phyloP scores from a whole-genome alignment of 345 rosid genomes.

The Salix exigua region DNA sequence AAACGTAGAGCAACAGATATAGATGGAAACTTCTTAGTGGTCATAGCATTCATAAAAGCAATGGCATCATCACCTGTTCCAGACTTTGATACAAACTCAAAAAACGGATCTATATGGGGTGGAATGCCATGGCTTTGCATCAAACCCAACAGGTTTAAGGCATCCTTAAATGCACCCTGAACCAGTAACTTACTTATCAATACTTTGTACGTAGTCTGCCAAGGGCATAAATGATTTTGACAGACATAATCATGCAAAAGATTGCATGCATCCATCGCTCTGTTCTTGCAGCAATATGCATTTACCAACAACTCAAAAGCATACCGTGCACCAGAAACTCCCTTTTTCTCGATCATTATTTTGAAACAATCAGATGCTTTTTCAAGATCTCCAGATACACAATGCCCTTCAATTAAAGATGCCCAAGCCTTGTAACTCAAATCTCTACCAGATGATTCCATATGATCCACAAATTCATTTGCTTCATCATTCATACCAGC shows the following conservation, averaged over 20 bases:
- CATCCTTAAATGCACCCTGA: slow-evolving; percentile 66
- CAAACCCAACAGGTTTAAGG: slow-evolving; percentile 51
- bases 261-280: slow-evolving; percentile 61
- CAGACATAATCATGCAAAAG: slow-evolving; percentile 40
- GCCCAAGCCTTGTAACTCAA: slow-evolving; percentile 57
- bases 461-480: slow-evolving; percentile 39
- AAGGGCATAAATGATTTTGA: slow-evolving; percentile 48
- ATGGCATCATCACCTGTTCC: slow-evolving; percentile 67
- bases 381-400: slow-evolving; percentile 63
- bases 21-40: slow-evolving; percentile 68
- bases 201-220: slow-evolving; percentile 54
- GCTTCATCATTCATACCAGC: slow-evolving; percentile 53
- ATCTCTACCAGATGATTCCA: slow-evolving; percentile 49
- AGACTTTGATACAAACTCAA: slow-evolving; percentile 55
- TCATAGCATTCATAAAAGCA: slow-evolving; percentile 57
- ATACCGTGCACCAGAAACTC: slow-evolving; percentile 36
- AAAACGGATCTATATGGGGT: slow-evolving; percentile 67
- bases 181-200: slow-evolving; percentile 58
- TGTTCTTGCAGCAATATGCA: slow-evolving; percentile 59
- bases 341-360: slow-evolving; percentile 49
- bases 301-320: slow-evolving; percentile 60
- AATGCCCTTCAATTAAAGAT: slow-evolving; percentile 65
- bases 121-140: slow-evolving; percentile 80
- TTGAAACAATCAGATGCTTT: slow-evolving; percentile 56
- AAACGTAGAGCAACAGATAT: slow-evolving; percentile 52